These are phyloP conservation scores for Eleusine coracana DNA, from an alignment of 176 grass and related monocot genomes.

Conservation along the genomic window DNA sequence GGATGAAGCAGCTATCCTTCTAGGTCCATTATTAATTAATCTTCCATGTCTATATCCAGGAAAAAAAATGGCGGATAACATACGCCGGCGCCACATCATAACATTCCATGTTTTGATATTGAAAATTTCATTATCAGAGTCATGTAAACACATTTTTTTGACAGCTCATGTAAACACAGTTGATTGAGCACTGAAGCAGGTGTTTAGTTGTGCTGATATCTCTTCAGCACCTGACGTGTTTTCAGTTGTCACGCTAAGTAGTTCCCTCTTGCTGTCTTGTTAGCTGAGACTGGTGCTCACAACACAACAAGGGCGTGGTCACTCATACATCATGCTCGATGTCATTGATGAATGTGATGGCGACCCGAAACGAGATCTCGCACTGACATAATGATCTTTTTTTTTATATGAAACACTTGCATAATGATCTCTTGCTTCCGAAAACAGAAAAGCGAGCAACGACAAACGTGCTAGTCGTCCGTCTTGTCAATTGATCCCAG, in stretches of 20 bases:
- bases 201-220: background rate
- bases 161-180: background rate
- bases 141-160: background rate
- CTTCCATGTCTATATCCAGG: too few relatives aligned
- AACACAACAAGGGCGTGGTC: background rate
- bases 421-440: background rate
- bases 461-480: background rate
- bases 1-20: conserved; percentile 13
- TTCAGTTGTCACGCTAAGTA: background rate
- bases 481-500: background rate
- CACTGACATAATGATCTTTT: background rate
- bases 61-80: background rate
- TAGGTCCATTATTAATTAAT: background rate
- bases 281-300: background rate
- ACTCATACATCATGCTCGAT: background rate
- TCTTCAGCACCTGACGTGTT: background rate
- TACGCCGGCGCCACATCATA: background rate
- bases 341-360: background rate
- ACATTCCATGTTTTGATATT: background rate
- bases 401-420: background rate
- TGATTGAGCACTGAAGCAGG: background rate
- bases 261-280: background rate
- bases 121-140: background rate
- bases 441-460: background rate
- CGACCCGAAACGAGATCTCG: conserved; percentile 14